Conservation (phyloP, 768 basidiomycete species). For the Amanita jacksonii region DNA sequence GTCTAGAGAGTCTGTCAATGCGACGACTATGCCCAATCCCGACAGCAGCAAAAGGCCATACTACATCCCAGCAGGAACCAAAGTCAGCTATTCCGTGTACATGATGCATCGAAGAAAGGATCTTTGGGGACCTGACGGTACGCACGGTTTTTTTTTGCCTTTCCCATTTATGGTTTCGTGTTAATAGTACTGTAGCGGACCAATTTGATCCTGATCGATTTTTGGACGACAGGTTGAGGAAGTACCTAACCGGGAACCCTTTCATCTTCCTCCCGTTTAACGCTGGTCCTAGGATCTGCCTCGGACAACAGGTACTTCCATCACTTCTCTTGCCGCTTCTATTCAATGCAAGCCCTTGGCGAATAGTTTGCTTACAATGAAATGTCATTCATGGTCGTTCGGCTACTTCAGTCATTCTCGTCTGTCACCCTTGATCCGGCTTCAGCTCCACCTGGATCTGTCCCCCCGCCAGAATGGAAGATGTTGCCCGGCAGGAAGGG, state of each 20-base stretch:
- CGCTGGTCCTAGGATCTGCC: slow-evolving; percentile 48
- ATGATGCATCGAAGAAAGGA: slow-evolving; percentile 58
- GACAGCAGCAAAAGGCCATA: slow-evolving; percentile 37
- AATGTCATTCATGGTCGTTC: slow-evolving; percentile 55
- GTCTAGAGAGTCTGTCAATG: slow-evolving; percentile 35
- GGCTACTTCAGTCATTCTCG: slow-evolving; percentile 49
- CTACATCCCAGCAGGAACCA: slow-evolving; percentile 43
- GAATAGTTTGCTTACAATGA: slow-evolving; percentile 50
- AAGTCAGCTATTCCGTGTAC: slow-evolving; percentile 48
- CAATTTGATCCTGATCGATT: slow-evolving; percentile 68
- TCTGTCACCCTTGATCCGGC: slow-evolving; percentile 36
- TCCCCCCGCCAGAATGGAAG: slow-evolving; percentile 40
- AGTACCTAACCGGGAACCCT: slow-evolving; percentile 51
- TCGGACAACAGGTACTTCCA: slow-evolving; percentile 43
- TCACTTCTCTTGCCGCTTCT: background rate
- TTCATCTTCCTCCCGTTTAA: slow-evolving; percentile 69
- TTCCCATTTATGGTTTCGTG: background rate
- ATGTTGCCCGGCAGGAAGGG: slow-evolving; percentile 35
- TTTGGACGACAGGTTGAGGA: slow-evolving; percentile 52
- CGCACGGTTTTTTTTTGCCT: slow-evolving; percentile 3
- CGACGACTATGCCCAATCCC: slow-evolving; percentile 37
- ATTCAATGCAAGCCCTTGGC: background rate
- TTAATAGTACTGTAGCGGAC: slow-evolving; percentile 29
- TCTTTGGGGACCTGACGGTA: slow-evolving; percentile 68
- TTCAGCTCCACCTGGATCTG: slow-evolving; percentile 31